Conservation (phyloP, 345 rosid species). For the Stellera chamaejasme region DNA sequence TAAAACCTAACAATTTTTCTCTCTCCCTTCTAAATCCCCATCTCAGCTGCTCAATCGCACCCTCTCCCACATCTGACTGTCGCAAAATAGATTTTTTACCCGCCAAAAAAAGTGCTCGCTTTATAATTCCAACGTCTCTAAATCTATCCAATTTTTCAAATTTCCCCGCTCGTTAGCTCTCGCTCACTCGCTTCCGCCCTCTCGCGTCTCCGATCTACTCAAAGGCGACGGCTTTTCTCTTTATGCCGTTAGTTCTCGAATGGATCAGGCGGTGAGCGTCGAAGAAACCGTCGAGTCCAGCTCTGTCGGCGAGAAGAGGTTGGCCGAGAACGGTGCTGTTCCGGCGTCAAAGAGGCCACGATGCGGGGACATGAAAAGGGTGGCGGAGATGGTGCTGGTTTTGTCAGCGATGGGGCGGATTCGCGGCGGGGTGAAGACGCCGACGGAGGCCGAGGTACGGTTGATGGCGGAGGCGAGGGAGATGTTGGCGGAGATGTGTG, state of each 20-base stretch:
- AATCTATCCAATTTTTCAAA: slow-evolving; percentile 7
- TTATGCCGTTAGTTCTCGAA: slow-evolving; percentile 8
- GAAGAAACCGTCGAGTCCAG: slow-evolving; percentile 6
- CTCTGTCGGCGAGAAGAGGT: slow-evolving; percentile 20
- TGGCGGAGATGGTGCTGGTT: slow-evolving; percentile 83
- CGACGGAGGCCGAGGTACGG: slow-evolving; percentile 54
- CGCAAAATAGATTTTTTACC: slow-evolving; percentile 21
- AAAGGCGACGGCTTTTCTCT: slow-evolving; percentile 1
- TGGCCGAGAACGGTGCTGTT: slow-evolving; percentile 16
- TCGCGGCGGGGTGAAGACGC: slow-evolving; percentile 54
- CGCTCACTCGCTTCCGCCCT: slow-evolving; percentile 1
- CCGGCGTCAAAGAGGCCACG: slow-evolving; percentile 34
- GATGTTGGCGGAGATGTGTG: slow-evolving; percentile 48
- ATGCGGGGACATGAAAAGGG: slow-evolving; percentile 32
- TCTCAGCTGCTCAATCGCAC: slow-evolving; percentile 1
- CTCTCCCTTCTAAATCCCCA: slow-evolving; percentile 11
- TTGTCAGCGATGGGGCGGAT: slow-evolving; percentile 69
- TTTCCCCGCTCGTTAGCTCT: slow-evolving; percentile 7
- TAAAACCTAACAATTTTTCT: background rate
- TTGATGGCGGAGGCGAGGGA: slow-evolving; percentile 80
- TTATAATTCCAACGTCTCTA: background rate
- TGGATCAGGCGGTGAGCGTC: slow-evolving; percentile 23
- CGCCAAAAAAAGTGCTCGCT: slow-evolving; percentile 27
- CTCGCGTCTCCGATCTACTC: slow-evolving; percentile 7
- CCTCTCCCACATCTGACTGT: slow-evolving; percentile 1